A percentile compares a stretch with the other conserved stretches of the same genome.
phyloP scores from a whole-genome alignment of 2,329 filamentous ascomycete genomes.

The Diaporthe citrichinensis region DNA sequence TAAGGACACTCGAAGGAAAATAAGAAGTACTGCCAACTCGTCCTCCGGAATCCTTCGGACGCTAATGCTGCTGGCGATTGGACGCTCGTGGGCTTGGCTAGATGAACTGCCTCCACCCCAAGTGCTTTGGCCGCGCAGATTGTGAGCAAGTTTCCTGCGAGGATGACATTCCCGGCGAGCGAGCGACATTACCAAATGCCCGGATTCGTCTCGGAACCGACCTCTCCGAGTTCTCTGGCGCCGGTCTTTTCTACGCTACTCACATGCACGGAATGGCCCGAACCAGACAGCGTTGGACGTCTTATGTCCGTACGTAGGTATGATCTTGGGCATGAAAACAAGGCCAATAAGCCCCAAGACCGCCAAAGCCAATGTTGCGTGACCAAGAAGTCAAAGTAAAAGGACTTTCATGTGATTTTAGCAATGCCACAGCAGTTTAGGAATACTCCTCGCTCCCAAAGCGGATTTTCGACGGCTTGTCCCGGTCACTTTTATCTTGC shows the following conservation, averaged over 20 bases:
- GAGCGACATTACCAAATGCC: too few species aligned
- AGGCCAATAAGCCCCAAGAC: neutral
- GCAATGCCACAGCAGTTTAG: neutral
- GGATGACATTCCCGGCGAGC: slow-evolving; percentile 14
- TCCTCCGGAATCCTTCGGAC: slow-evolving; percentile 10
- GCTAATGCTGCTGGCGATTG: slow-evolving; percentile 6
- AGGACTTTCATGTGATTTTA: neutral
- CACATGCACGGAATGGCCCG: neutral
- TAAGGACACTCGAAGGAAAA: neutral
- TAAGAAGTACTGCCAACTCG: slow-evolving; percentile 10
- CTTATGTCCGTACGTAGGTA: neutral
- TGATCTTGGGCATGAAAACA: neutral
- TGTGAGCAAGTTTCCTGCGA: slow-evolving; percentile 30
- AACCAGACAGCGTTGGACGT: too few species aligned
- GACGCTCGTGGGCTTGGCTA: slow-evolving; percentile 14
- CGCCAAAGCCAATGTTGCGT: neutral
- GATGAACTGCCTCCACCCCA: slow-evolving; percentile 22
- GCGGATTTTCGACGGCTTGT: neutral
- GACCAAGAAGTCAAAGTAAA: neutral
- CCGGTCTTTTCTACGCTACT: neutral
- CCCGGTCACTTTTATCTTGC: neutral
- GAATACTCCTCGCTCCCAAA: neutral
- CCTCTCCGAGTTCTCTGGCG: neutral
- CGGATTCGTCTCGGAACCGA: slow-evolving; percentile 1
- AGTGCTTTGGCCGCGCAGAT: neutral